Conservation (phyloP, 208 protist species). For the Vickermania spadyakhi region DNA sequence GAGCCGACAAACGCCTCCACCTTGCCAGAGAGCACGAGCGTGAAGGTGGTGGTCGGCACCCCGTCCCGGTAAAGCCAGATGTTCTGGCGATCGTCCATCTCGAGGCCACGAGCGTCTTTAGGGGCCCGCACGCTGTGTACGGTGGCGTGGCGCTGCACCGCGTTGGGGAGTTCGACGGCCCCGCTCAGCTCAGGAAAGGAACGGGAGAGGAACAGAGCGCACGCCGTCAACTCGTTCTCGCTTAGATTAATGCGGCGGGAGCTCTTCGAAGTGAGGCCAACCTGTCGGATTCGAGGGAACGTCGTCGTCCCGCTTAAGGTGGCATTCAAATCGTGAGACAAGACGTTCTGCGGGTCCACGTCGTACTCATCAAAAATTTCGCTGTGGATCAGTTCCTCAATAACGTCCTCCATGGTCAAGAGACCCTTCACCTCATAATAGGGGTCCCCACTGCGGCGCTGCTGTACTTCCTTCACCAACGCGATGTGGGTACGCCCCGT, state of each 20-base stretch:
- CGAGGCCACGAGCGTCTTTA: slow-evolving; percentile 61
- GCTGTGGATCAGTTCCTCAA: slow-evolving; percentile 95
- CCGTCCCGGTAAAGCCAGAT: slow-evolving; percentile 86
- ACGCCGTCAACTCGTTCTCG: slow-evolving; percentile 74
- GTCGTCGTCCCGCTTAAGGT: slow-evolving; percentile 1
- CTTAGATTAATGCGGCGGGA: slow-evolving; percentile 63
- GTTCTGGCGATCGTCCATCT: slow-evolving; percentile 73
- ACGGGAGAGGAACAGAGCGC: slow-evolving; percentile 75
- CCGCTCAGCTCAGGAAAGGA: slow-evolving; percentile 71
- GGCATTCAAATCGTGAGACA: slow-evolving; percentile 3
- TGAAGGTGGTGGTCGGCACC: slow-evolving; percentile 72
- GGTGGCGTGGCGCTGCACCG: slow-evolving; percentile 40
- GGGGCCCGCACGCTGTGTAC: slow-evolving; percentile 73
- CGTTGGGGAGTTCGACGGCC: slow-evolving; percentile 28
- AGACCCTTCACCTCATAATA: slow-evolving; percentile 94
- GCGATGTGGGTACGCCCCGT: slow-evolving; percentile 90
- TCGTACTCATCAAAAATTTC: slow-evolving; percentile 98
- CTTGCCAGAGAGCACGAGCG: slow-evolving; percentile 70
- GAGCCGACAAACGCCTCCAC: slow-evolving; percentile 83
- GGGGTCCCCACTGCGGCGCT: slow-evolving; percentile 84
- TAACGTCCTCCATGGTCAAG: slow-evolving; percentile 95
- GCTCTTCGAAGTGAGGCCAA: slow-evolving; percentile 73
- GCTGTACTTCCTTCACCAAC: slow-evolving; percentile 88
- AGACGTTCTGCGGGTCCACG: slow-evolving; percentile 28
- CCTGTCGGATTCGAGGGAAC: slow-evolving; percentile 31